Evolutionary conservation across 2,329 filamentous ascomycete species (phyloP), one percentile per base, ranked within the genome.

Genomic region (Fusarium floridanum): DNA sequence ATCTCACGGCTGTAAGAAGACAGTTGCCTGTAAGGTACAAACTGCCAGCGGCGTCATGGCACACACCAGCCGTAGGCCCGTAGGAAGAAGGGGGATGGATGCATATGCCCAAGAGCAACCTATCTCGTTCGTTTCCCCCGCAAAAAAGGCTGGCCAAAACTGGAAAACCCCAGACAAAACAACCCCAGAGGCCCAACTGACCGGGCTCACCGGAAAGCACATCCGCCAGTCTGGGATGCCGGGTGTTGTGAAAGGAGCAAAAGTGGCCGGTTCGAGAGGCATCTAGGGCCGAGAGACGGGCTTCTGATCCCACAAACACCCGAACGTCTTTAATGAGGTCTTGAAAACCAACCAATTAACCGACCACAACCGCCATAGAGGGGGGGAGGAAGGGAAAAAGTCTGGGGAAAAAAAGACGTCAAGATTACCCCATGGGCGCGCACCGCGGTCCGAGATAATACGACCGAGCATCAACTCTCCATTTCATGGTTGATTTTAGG

Each of bases 201-300:
- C 32, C 67, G 66, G 66, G 56, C 63, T 76, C 61, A 36, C 61
- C 68, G 68, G 71, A 50, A 76, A 61, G 48, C 59, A 59, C 60
- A 77, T 37, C 74, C 72, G 70, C 48, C 53, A 61, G 57, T 60
- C 56, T 68, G 68, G 72, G 70, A 76, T 62, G 66, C 66, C 27
- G 60, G 69, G 45, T 41, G 64, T 20, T 16, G 32, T 43, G 59
- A 63, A 36, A 69, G 16, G 36, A 73, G 68, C 61, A 22, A 29
- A 41, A 41, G 27, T 16, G 24, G 32, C 32, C 50, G 61, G 61
- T 36, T 17, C 53, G 45, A 48, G 57, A 72, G 64, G 55, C 43
- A 73, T 48, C 34, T 53, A 68, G 60, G 67, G 67, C 60, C 64
- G 72, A 64, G 34, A 56, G 36, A 45, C 37, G 53, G 37, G 60